These are phyloP conservation scores for Karstenula rhodostoma DNA, from an alignment of 2,329 filamentous ascomycete species.

Conservation along the genomic window DNA sequence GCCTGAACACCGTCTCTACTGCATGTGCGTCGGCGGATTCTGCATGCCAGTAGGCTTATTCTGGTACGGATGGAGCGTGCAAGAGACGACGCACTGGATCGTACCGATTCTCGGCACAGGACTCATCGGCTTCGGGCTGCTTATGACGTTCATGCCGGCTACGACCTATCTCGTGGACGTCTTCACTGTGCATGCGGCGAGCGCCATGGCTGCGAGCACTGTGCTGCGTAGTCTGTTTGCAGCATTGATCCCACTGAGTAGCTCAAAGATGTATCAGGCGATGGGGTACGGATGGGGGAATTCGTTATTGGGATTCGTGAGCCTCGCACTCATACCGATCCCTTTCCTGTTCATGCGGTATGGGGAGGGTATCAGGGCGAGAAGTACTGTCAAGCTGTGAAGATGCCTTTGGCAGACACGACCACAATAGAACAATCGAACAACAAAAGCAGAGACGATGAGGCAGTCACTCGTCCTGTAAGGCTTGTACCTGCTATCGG, in stretches of 20 bases:
- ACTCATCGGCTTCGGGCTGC: conserved; percentile 45
- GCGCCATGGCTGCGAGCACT: conserved; percentile 53
- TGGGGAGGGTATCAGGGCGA: conserved; percentile 40
- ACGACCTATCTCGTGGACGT: conserved; percentile 54
- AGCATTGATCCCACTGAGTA: conserved; percentile 51
- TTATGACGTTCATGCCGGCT: conserved; percentile 50
- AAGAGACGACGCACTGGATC: conserved; percentile 47
- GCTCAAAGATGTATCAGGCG: conserved; percentile 48
- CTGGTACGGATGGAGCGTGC: conserved; percentile 49
- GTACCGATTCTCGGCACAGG: conserved; percentile 46
- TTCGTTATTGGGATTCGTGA: conserved; percentile 47
- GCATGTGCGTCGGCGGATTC: conserved; percentile 44
- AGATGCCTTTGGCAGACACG: neutral
- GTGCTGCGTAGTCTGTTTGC: conserved; percentile 49
- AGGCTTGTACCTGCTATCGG: neutral
- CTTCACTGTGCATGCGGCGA: conserved; percentile 52
- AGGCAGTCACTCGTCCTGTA: neutral
- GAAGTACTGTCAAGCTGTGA: conserved; percentile 39
- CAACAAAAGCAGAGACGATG: neutral
- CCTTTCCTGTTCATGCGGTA: conserved; percentile 48
- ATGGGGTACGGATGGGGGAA: conserved; percentile 53
- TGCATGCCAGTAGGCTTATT: conserved; percentile 47
- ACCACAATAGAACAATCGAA: neutral
- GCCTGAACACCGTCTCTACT: conserved; percentile 46
- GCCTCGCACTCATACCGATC: conserved; percentile 40